Evolutionary conservation across 176 grass and related monocot genomes (phyloP), one percentile per base, ranked within the genome.

Genomic region (Thalia dealbata): DNA sequence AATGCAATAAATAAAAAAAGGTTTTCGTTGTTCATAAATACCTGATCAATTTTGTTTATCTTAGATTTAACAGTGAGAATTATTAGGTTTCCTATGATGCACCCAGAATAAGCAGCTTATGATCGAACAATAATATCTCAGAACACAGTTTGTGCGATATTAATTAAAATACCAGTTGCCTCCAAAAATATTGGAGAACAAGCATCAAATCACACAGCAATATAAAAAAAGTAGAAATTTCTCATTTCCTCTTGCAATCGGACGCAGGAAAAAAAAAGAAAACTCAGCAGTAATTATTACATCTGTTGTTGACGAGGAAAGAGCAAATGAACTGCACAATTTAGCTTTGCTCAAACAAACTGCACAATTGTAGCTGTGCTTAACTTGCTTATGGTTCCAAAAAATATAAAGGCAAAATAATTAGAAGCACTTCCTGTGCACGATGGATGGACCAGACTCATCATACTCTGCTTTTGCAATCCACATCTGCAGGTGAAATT

Each of bases 351-450:
- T 3, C n/a, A n/a, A 4, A 58, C 19, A 58, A 56, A 21, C 15
- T 21, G 6, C 16, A 16, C 3, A n/a, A 9, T 22, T 23, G 54
- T 19, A 58, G 19, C 52, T 55, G 15, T 0, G 52, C 5, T 3
- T 15, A 55, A 7, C 54, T 58, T 58, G 54, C 54, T 58, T 58
- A 4, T n/a, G 1, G 19, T 58, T 19, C 21, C 54, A 6, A 19
- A 19, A 58, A 58, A 4, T 38, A 38, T 1, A 38, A 38, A 38
- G 32, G 32, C 1, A 38, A 38, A 38, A 38, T 3, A n/a, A 3
- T 58, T 58, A 58, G 54, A 58, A 58, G 54, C 54, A 58, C 21
- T 58, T 58, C 54, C 54, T 58, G 54, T 58, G 54, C 54, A 58
- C 54, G 54, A 58, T 58, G 15, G 54, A 58, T 9, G 54, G 54